Evolutionary conservation across 1,284 basidiomycete species (phyloP).

Genomic region (Caloboletus firmus): DNA sequence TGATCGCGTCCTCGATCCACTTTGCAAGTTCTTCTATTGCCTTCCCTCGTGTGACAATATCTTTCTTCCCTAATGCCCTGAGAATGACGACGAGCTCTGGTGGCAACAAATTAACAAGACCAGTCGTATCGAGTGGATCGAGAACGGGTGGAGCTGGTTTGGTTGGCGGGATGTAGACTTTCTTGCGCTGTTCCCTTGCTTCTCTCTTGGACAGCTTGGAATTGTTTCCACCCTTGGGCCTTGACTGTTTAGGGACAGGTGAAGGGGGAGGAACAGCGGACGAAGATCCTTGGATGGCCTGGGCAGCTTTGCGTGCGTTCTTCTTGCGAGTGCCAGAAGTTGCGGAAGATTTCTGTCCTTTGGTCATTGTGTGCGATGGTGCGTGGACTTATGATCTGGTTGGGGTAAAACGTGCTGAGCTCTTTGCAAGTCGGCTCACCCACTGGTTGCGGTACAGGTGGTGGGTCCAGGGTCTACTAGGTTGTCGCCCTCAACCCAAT

Average conservation of each 20-base stretch:
- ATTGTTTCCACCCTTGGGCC: slow-evolving; percentile 47
- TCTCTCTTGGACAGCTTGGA: slow-evolving; percentile 53
- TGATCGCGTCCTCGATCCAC: slow-evolving; percentile 62
- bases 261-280: slow-evolving; percentile 18
- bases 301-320: slow-evolving; percentile 65
- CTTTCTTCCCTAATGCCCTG: slow-evolving; percentile 87
- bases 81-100: slow-evolving; percentile 86
- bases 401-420: background rate
- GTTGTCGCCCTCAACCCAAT: background rate
- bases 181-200: slow-evolving; percentile 69
- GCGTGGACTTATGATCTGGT: background rate
- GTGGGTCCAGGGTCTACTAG: background rate
- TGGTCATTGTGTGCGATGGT: slow-evolving; percentile 39
- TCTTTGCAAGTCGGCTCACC: background rate
- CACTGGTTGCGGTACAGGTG: background rate
- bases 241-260: slow-evolving; percentile 42
- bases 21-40: slow-evolving; percentile 83
- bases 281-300: slow-evolving; percentile 30
- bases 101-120: slow-evolving; percentile 74
- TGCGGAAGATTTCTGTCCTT: slow-evolving; percentile 71
- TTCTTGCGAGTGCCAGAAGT: slow-evolving; percentile 84
- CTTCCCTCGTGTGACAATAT: slow-evolving; percentile 81
- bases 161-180: slow-evolving; percentile 81
- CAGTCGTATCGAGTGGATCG: slow-evolving; percentile 90
- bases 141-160: slow-evolving; percentile 83